Conservation (phyloP, 2,329 filamentous ascomycete genomes). For the Alternaria consortialis region DNA sequence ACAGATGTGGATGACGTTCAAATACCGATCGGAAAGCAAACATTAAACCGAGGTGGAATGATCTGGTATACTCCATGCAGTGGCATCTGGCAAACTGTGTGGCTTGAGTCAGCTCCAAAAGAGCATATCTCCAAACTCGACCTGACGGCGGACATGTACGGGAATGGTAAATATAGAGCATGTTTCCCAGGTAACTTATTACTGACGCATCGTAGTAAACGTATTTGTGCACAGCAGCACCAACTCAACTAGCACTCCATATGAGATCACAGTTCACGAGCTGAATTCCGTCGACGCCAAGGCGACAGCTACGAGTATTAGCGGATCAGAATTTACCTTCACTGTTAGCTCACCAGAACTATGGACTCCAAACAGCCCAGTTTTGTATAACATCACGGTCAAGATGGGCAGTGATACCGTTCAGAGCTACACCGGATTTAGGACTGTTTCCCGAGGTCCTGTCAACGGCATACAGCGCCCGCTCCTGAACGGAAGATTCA, state of each 20-base stretch:
- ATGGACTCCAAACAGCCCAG: conserved; percentile 72
- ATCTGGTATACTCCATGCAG: conserved; percentile 79
- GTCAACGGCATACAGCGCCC: conserved; percentile 69
- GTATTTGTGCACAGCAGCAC: conserved; percentile 63
- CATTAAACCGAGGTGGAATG: conserved; percentile 60
- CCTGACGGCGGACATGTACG: conserved; percentile 59
- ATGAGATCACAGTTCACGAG: conserved; percentile 53
- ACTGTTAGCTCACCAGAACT: conserved; percentile 63
- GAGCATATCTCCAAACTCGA: conserved; percentile 68
- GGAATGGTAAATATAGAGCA: conserved; percentile 32
- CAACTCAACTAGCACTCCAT: conserved; percentile 44
- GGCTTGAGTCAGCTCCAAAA: conserved; percentile 70
- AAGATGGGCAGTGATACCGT: conserved; percentile 63
- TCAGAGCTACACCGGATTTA: conserved; percentile 73
- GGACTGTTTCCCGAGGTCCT: conserved; percentile 66
- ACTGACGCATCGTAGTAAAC: conserved; percentile 57
- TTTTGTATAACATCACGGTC: conserved; percentile 70
- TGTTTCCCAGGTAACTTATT: not conserved
- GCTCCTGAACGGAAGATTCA: conserved; percentile 72
- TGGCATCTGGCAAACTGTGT: conserved; percentile 79
- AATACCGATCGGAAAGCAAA: conserved; percentile 74
- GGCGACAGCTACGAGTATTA: conserved; percentile 55
- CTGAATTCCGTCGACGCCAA: conserved; percentile 51
- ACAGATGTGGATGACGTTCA: conserved; percentile 66
- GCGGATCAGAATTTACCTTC: conserved; percentile 65